Conservation (phyloP, 768 basidiomycete genomes). For the Hydnum rufescens region DNA sequence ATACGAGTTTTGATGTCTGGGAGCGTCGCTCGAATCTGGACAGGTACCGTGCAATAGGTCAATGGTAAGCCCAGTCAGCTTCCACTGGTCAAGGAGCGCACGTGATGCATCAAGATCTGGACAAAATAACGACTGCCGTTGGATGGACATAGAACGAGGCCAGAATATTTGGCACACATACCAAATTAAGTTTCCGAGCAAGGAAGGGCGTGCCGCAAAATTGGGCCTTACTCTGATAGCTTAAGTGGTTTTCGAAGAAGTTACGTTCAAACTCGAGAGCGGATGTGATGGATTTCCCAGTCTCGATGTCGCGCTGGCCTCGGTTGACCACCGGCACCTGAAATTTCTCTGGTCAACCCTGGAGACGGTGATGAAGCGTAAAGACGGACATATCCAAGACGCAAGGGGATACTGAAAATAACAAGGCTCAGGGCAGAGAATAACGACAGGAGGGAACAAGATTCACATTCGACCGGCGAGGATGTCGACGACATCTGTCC, state of each 20-base stretch:
- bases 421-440: background rate
- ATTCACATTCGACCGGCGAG: constrained; percentile 67
- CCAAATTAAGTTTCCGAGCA: constrained; percentile 86
- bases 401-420: constrained; percentile 47
- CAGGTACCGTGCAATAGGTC: background rate
- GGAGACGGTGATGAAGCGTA: background rate
- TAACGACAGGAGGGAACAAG: background rate
- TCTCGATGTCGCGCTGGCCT: constrained; percentile 92
- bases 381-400: constrained; percentile 49
- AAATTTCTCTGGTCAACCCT: background rate
- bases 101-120: constrained; percentile 95
- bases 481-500: constrained; percentile 97
- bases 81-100: background rate
- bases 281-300: constrained; percentile 57
- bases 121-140: background rate
- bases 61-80: too few relatives aligned
- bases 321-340: constrained; percentile 91
- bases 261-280: constrained; percentile 80
- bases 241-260: constrained; percentile 87
- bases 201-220: constrained; percentile 96
- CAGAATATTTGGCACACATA: constrained; percentile 27
- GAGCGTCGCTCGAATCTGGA: constrained; percentile 68
- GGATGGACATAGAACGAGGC: too few relatives aligned
- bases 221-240: constrained; percentile 83
- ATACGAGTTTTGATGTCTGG: constrained; percentile 97